phyloP scores from a whole-genome alignment of 2,329 filamentous ascomycete genomes.

The Calonectria honghensis region DNA sequence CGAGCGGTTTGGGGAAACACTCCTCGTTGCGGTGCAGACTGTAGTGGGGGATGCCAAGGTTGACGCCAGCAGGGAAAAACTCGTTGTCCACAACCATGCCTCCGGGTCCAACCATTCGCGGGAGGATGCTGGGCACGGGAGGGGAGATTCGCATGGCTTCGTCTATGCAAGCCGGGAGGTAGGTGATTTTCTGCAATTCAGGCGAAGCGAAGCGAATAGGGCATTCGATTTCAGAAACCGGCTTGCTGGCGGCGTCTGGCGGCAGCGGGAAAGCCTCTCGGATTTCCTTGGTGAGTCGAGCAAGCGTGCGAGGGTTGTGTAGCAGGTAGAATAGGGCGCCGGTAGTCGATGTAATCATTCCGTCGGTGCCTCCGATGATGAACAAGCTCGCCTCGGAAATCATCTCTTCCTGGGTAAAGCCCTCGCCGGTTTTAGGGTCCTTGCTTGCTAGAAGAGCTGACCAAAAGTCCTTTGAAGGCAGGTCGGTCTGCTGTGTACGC shows the following conservation, averaged over 20 bases:
- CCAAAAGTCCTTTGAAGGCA: constrained; percentile 24
- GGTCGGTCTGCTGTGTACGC: constrained; percentile 9
- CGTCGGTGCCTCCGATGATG: constrained; percentile 21
- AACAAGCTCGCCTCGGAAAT: constrained; percentile 20
- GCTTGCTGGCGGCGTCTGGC: neutral
- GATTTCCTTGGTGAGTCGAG: constrained; percentile 17
- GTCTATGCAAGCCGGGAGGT: constrained; percentile 13
- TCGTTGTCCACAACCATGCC: constrained; percentile 24
- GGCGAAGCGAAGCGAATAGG: constrained; percentile 8
- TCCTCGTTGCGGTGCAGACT: constrained; percentile 26
- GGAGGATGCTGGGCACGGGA: constrained; percentile 17
- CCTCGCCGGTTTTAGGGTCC: constrained; percentile 18
- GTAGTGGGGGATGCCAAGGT: constrained; percentile 20
- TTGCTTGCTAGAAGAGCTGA: constrained; percentile 5
- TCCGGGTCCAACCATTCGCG: constrained; percentile 5
- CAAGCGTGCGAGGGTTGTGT: constrained; percentile 22
- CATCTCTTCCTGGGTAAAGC: constrained; percentile 17
- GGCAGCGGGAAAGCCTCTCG: constrained; percentile 13
- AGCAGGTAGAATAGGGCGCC: constrained; percentile 13
- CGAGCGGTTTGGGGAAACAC: constrained; percentile 14
- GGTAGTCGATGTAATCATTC: constrained; percentile 11
- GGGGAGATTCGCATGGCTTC: constrained; percentile 25
- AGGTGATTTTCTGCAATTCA: constrained; percentile 11
- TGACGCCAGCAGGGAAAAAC: constrained; percentile 18
- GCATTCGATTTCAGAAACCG: constrained; percentile 8